Evolutionary conservation across 2,329 filamentous ascomycete species (phyloP).

Genomic region (Verticillium nubilum): DNA sequence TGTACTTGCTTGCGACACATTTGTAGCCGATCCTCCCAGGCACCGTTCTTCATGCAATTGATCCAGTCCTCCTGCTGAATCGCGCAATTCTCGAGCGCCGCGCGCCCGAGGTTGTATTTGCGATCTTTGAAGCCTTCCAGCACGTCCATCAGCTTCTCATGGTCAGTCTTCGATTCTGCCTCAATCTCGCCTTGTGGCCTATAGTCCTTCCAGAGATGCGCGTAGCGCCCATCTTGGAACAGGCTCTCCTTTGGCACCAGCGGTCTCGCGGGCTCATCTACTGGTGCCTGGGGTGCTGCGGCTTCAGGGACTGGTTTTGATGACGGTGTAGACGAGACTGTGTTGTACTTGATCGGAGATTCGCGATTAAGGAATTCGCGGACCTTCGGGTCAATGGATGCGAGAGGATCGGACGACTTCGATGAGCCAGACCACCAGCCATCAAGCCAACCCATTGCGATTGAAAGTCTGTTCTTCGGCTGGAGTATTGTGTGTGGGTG

Average conservation of each 20-base stretch:
- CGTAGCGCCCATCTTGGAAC: conserved; percentile 60
- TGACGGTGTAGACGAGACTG: conserved; percentile 2
- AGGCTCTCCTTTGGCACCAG: conserved; percentile 44
- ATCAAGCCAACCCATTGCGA: conserved; percentile 52
- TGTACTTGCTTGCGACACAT: conserved; percentile 76
- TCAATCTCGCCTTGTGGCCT: conserved; percentile 66
- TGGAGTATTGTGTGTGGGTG: neutral
- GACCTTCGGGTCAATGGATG: conserved; percentile 74
- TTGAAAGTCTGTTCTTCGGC: neutral
- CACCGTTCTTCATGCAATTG: conserved; percentile 73
- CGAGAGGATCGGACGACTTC: conserved; percentile 51
- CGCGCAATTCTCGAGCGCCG: conserved; percentile 90
- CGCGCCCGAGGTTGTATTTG: conserved; percentile 68
- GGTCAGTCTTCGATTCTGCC: conserved; percentile 63
- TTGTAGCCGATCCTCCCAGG: conserved; percentile 61
- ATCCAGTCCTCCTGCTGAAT: conserved; percentile 79
- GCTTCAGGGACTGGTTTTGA: conserved; percentile 1
- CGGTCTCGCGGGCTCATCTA: conserved; percentile 9
- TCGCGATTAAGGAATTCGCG: conserved; percentile 82
- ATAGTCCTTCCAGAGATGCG: conserved; percentile 92
- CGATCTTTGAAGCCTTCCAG: conserved; percentile 81
- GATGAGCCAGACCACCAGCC: conserved; percentile 42
- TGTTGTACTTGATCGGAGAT: conserved; percentile 63
- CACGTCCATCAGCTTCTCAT: conserved; percentile 75
- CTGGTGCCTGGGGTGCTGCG: neutral